Percentiles rank a stretch among this genome's conserved stretches.
Conservation (phyloP, 169 alveolate genomes). For the Cryptosporidium bovis region DNA sequence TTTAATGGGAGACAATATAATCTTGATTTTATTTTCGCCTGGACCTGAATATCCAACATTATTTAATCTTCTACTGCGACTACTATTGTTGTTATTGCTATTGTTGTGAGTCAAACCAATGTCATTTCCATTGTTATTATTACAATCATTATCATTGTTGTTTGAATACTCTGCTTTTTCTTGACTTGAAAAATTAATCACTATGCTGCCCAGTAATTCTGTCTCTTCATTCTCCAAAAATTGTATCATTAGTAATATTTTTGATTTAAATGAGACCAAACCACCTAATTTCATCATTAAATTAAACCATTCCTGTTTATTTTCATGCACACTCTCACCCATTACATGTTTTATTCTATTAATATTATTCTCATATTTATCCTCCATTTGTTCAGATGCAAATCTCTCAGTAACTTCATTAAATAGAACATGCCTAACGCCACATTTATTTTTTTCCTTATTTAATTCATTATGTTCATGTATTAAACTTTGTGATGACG, state of each 20-base stretch:
- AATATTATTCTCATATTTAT: background rate
- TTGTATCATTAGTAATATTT: conserved; percentile 23
- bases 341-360: background rate
- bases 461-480: background rate
- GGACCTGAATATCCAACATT: conserved; percentile 71
- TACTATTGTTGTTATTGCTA: background rate
- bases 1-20: conserved; percentile 44
- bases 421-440: conserved; percentile 53
- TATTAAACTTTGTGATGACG: conserved; percentile 10
- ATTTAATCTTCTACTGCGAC: background rate
- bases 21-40: conserved; percentile 26
- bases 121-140: background rate
- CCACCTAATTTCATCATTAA: background rate
- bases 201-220: background rate
- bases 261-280: conserved; percentile 37
- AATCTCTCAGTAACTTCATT: conserved; percentile 49
- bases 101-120: background rate
- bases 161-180: background rate
- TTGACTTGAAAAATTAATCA: background rate
- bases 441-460: background rate
- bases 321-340: background rate
- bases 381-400: background rate
- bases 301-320: conserved; percentile 28
- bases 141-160: background rate
- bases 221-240: conserved; percentile 28